phyloP scores from a whole-genome alignment of 2,329 filamentous ascomycete genomes.

The Pestalotiopsis sp. region DNA sequence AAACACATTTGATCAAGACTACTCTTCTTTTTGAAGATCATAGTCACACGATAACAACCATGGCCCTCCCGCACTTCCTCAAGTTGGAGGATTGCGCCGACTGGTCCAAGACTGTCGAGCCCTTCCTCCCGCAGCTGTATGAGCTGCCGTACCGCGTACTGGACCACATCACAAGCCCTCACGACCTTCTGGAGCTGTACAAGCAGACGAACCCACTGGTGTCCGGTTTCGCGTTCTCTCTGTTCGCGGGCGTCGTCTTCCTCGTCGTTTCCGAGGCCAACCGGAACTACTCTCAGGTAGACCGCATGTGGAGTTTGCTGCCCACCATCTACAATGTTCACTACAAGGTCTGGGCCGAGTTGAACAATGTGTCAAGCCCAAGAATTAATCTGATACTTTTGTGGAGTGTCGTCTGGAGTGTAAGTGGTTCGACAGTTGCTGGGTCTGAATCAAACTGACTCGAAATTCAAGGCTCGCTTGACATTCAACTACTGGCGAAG shows the following conservation, averaged over 20 bases:
- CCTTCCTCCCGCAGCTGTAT: slow-evolving; percentile 72
- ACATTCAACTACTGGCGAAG: slow-evolving; percentile 98
- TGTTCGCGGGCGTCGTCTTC: slow-evolving; percentile 73
- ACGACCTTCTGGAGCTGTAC: slow-evolving; percentile 73
- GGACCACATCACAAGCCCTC: slow-evolving; percentile 60
- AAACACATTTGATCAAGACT: background rate
- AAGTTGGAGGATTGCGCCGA: slow-evolving; percentile 75
- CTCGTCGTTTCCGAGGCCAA: slow-evolving; percentile 82
- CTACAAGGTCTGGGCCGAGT: slow-evolving; percentile 79
- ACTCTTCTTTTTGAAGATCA: background rate
- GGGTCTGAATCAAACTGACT: background rate
- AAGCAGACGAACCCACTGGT: slow-evolving; percentile 84
- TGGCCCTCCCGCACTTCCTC: slow-evolving; percentile 75
- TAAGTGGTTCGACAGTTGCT: slow-evolving; percentile 42
- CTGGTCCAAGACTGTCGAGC: slow-evolving; percentile 73
- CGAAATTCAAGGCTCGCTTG: slow-evolving; percentile 63
- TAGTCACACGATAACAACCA: slow-evolving; percentile 29
- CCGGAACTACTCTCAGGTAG: slow-evolving; percentile 95
- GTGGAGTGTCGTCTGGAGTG: slow-evolving; percentile 78
- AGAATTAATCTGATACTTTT: slow-evolving; percentile 73
- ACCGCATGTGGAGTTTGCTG: slow-evolving; percentile 88
- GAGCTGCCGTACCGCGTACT: slow-evolving; percentile 68
- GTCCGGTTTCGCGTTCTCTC: slow-evolving; percentile 70
- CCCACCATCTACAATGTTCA: slow-evolving; percentile 87
- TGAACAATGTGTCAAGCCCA: slow-evolving; percentile 70